Base-by-base conservation (phyloP, 2,329 filamentous ascomycete genomes). In the Xylariomycetidae sp. region DNA sequence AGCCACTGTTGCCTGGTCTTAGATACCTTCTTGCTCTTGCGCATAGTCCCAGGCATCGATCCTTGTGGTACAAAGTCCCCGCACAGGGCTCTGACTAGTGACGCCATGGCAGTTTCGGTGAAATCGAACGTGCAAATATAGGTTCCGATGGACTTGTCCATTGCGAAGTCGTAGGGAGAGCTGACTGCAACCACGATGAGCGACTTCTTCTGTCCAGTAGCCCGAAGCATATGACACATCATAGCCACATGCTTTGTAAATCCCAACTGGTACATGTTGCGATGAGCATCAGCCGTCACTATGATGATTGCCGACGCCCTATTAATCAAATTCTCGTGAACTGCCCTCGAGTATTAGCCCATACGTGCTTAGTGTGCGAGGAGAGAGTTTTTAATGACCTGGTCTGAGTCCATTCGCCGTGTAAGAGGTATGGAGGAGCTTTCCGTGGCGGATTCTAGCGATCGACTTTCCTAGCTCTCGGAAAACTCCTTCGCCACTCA, bases 101-200 rank as follows among this genome's bases (percentile, higher is more conserved):
- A 86, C 40, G 84, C 81, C 64, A 96, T 77, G 13, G 90, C 88
- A 6, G 85, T 90, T 50, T 96, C 90, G 1, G 90, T 96, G 52
- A 95, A 96, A 62, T 96, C 89, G 58, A 94, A 96, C 0, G 89
- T 95, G 66, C 90, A 96, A 25, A 97, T 74, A 51, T 96, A 96
- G 1, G 89, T 95, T 5, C 86, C 85, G 25, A 97, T 90, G 1
- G 80, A 80, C 44, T 84, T 83, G 52, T 97, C 90, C 75, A 90
- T 88, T 27, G 88, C 88, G 57, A 97, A 97, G 58, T 97, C 90
- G 58, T 96, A 97, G 0, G 90, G 90, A 1, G 89, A 96, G 61
- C 88, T 95, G 46, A 94, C 89, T 1, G 90, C 85, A 6, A 96
- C 84, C 4, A 96, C 90, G 16, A 96, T 81, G 23, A 96, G 65